Evolutionary conservation across 768 basidiomycete genomes (phyloP), one percentile per base, ranked within the genome.

Genomic region (Leccinum aurantiacum): DNA sequence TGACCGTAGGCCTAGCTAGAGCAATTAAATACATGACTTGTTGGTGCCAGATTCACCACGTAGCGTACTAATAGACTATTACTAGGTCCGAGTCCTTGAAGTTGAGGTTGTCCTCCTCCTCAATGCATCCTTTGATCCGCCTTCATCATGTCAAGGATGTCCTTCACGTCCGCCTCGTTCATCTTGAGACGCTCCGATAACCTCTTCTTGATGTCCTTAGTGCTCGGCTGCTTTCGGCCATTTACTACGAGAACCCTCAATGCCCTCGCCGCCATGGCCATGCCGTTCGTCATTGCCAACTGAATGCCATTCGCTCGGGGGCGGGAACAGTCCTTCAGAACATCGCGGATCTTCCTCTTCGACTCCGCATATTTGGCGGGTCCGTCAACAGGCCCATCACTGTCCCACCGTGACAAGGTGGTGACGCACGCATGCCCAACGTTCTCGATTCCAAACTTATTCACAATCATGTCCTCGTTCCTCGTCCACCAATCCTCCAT

Each of bases 361-460:
- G 68, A 69, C 52, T 69, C 57, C 4, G 14, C 3, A 14, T 65
- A 65, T 27, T 66, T 22, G 24, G 14, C 11, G 22, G 9, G 41
- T 44, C 41, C n/a, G 10, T 22, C 22, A 22, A 22, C 22, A 22
- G 22, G 22, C 22, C 22, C 22, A 22, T 22, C 22, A 2, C 41
- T n/a, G 9, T n/a, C 9, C 41, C n/a, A 0, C 41, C 22, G 22
- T 22, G 22, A 22, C 2, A 62, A 59, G 0, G 62, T 54, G 1
- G 65, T 64, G 8, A 68, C 53, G 52, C 72, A 73, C 4, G 64
- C 72, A 25, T 71, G 69, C 1, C 61, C 67, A 22, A 50, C 35
- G 59, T 58, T 64, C 27, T 29, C 19, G 44, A 72, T 63, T 1
- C 63, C 63, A 29, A 22, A 22, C 22, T 22, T 22, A 22, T 22